Percentiles rank a stretch among this genome's conserved stretches.
Conservation (phyloP, 1,284 basidiomycete genomes). For the Gomphus sp. region DNA sequence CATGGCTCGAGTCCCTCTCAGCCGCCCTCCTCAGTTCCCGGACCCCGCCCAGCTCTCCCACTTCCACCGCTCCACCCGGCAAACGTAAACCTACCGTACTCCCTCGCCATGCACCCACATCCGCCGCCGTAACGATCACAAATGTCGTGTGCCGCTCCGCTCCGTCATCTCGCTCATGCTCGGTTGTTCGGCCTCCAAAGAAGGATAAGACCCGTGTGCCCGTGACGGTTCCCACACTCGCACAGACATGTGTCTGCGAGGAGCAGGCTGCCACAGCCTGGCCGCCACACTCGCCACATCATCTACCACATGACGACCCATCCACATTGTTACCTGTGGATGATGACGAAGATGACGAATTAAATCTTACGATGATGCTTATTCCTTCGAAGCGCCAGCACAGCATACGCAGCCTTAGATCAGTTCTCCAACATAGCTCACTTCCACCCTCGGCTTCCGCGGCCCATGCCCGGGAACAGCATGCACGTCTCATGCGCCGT, state of each 20-base stretch:
- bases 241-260: background rate
- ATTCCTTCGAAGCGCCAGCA: constrained; percentile 64
- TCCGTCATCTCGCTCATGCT: background rate
- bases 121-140: constrained; percentile 6
- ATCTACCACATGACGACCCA: background rate
- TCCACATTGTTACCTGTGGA: background rate
- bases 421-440: constrained; percentile 30
- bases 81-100: background rate
- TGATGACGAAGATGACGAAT: constrained; percentile 18
- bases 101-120: background rate
- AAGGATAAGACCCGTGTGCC: background rate
- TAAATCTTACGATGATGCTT: constrained; percentile 44
- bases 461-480: background rate
- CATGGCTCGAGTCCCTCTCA: constrained; percentile 9
- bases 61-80: background rate
- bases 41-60: background rate
- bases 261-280: constrained; percentile 5
- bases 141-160: constrained; percentile 9
- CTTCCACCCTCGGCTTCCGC: background rate
- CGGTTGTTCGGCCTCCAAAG: background rate
- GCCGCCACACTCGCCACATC: constrained; percentile 16
- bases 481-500: background rate
- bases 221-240: background rate
- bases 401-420: constrained; percentile 56
- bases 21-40: constrained; percentile 1